Conservation (phyloP, 2,329 filamentous ascomycete species). For the Fonsecaea monophora region DNA sequence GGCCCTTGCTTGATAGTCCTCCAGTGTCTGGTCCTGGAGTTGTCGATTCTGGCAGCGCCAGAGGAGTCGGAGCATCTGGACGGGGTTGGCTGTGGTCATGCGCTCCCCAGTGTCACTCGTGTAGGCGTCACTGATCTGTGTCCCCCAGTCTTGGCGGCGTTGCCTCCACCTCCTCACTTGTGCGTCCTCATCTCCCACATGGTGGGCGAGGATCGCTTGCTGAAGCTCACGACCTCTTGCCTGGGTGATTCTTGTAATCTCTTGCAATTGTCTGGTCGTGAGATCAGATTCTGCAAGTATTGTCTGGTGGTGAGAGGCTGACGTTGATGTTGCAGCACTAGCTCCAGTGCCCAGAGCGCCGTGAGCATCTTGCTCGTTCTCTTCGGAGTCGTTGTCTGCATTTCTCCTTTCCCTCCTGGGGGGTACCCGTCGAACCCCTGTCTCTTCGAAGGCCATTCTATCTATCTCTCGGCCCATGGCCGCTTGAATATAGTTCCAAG, state of each 20-base stretch:
- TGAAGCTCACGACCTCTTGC: neutral
- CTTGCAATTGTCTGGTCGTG: neutral
- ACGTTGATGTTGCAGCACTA: neutral
- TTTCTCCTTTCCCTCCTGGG: neutral
- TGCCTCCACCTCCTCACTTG: neutral
- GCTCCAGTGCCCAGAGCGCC: no score
- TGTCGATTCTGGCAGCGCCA: neutral
- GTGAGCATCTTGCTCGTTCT: neutral
- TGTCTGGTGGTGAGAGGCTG: neutral
- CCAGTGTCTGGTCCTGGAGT: neutral
- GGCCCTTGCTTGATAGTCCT: neutral
- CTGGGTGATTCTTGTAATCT: neutral
- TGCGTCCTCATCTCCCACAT: no score
- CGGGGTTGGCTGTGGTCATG: neutral
- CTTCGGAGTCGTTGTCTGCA: neutral
- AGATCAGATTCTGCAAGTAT: neutral
- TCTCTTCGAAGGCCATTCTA: constrained; percentile 28
- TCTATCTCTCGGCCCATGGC: constrained; percentile 34
- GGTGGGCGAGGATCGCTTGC: no score
- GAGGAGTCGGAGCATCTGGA: neutral
- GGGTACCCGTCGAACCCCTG: constrained; percentile 10
- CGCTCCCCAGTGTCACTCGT: neutral
- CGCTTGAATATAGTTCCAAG: constrained; percentile 38
- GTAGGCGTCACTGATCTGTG: neutral
- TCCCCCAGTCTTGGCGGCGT: neutral